Conservation (phyloP, 257 asterid genomes). For the Galeopsis tetrahit region DNA sequence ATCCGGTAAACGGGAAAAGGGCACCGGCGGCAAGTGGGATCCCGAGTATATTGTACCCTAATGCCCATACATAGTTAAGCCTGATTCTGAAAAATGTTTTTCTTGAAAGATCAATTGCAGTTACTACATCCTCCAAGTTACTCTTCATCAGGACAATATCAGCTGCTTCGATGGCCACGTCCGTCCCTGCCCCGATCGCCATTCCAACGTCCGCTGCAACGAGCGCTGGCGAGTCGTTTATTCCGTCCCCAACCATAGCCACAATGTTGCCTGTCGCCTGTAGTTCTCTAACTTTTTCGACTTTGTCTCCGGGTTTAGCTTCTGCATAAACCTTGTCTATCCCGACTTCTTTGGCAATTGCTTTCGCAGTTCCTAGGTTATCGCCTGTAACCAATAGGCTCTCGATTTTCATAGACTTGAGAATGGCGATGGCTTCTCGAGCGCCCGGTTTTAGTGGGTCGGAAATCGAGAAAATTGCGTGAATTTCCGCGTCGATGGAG, state of each 20-base stretch:
- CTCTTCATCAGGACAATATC: slow-evolving; percentile 86
- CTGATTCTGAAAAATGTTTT: slow-evolving; percentile 69
- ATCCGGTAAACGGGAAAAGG: slow-evolving; percentile 67
- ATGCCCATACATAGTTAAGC: slow-evolving; percentile 77
- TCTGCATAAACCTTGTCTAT: slow-evolving; percentile 67
- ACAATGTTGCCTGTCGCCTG: slow-evolving; percentile 72
- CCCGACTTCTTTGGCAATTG: slow-evolving; percentile 78
- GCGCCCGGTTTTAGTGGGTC: slow-evolving; percentile 87
- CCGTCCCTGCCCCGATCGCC: slow-evolving; percentile 94
- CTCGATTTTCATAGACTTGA: slow-evolving; percentile 63
- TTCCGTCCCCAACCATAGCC: slow-evolving; percentile 95
- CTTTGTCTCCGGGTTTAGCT: slow-evolving; percentile 79
- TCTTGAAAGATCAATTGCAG: slow-evolving; percentile 82
- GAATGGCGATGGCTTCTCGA: slow-evolving; percentile 59
- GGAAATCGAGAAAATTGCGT: slow-evolving; percentile 66
- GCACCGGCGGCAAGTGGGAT: slow-evolving; percentile 87
- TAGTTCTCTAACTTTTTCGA: slow-evolving; percentile 72
- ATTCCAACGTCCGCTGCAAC: slow-evolving; percentile 87
- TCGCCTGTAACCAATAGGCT: slow-evolving; percentile 80
- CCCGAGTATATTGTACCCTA: slow-evolving; percentile 71
- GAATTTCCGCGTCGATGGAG: slow-evolving; percentile 59
- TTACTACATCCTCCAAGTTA: slow-evolving; percentile 85
- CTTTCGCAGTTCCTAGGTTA: slow-evolving; percentile 82
- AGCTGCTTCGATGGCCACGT: slow-evolving; percentile 89
- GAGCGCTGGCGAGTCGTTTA: slow-evolving; percentile 89